These are phyloP conservation scores for Colletotrichum falcatum DNA, from an alignment of 2,329 filamentous ascomycete genomes.

Conservation along the genomic window DNA sequence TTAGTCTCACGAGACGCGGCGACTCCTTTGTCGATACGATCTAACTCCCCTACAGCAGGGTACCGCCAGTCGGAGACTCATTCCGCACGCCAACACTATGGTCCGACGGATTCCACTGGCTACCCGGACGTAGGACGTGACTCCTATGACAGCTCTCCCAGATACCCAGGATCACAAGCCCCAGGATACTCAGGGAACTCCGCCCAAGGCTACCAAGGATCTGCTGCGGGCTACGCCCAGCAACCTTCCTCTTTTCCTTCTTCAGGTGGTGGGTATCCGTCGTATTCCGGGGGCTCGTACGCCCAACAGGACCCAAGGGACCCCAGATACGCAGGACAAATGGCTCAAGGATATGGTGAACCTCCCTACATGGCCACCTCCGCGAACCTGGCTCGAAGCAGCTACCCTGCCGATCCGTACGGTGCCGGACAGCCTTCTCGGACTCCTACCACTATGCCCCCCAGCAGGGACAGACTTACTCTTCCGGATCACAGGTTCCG, in stretches of 20 bases:
- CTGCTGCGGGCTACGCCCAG: constrained; percentile 33
- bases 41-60: constrained; percentile 71
- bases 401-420: constrained; percentile 35
- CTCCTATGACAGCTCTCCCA: constrained; percentile 56
- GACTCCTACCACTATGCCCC: constrained; percentile 34
- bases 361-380: constrained; percentile 36
- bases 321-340: constrained; percentile 39
- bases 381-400: constrained; percentile 31
- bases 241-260: constrained; percentile 33
- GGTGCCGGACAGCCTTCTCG: constrained; percentile 37
- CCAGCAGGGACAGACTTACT: constrained; percentile 38
- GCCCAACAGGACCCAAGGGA: constrained; percentile 41
- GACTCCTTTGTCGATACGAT: constrained; percentile 62
- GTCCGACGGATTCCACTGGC: constrained; percentile 51
- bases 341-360: constrained; percentile 33
- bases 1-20: constrained; percentile 63
- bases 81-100: constrained; percentile 59
- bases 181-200: constrained; percentile 62
- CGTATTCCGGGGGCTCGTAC: constrained; percentile 41
- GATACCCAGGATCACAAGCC: constrained; percentile 64
- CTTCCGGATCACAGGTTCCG: constrained; percentile 37
- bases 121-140: constrained; percentile 53
- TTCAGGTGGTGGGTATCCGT: constrained; percentile 41
- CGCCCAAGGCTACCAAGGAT: constrained; percentile 43
- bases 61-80: constrained; percentile 67